phyloP scores from a whole-genome alignment of 75 land plant species.

The Chamaecyparis obtusa region DNA sequence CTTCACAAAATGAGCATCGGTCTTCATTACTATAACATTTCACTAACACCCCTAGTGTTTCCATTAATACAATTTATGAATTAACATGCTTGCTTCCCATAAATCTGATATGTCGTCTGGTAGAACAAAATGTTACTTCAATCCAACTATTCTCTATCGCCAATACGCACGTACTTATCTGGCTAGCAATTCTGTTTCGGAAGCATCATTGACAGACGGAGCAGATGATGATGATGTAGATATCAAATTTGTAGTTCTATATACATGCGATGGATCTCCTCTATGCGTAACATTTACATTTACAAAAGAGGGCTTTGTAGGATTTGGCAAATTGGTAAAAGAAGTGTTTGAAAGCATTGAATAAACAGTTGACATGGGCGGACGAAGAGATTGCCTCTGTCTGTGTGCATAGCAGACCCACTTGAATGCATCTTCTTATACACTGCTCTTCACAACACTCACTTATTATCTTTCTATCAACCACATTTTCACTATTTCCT shows the following conservation, averaged over 20 bases:
- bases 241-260: neutral
- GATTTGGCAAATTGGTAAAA: neutral
- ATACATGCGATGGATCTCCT: neutral
- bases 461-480: too few species aligned
- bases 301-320: constrained; percentile 13
- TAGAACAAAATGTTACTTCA: too few species aligned
- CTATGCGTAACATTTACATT: neutral
- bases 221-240: neutral
- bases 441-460: neutral
- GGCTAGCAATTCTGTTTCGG: neutral
- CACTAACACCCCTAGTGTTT: too few species aligned
- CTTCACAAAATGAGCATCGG: too few species aligned
- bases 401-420: constrained; percentile 19
- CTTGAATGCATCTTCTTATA: constrained; percentile 12
- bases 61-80: too few species aligned
- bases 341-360: neutral
- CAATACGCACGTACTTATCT: neutral
- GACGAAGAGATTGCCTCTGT: neutral
- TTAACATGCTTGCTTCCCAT: too few species aligned
- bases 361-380: constrained; percentile 11
- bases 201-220: neutral
- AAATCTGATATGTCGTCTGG: too few species aligned
- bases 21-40: too few species aligned
- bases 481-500: neutral
- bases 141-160: too few species aligned